These are phyloP conservation scores for Auxenochlorella pyrenoidosa DNA, from an alignment of 139 green algal species.

Conservation along the genomic window DNA sequence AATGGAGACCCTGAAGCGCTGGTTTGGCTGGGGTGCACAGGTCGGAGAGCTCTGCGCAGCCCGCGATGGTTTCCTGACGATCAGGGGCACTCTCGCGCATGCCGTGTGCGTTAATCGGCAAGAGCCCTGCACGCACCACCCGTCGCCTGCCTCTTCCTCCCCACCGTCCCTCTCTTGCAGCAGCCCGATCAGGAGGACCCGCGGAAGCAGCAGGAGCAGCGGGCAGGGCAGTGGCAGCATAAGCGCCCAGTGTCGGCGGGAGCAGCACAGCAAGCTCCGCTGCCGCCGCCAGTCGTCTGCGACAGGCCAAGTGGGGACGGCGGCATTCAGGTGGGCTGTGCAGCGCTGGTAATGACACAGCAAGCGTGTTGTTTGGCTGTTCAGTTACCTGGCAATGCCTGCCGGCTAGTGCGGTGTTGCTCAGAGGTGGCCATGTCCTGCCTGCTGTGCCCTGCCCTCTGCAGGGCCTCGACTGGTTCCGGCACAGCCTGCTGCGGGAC, in stretches of 20 bases:
- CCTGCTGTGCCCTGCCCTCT: neutral
- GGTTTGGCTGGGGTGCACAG: slow-evolving; percentile 8
- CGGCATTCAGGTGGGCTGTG: slow-evolving; percentile 13
- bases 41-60: neutral
- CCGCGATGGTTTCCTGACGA: too few species aligned
- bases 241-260: neutral
- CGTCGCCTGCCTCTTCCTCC: neutral
- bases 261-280: neutral
- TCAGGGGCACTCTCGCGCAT: too few species aligned
- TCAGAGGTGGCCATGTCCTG: too few species aligned
- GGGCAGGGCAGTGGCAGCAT: neutral
- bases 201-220: neutral
- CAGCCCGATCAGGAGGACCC: neutral
- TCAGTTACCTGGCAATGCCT: neutral
- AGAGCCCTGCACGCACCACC: neutral
- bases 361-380: too few species aligned
- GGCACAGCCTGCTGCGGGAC: slow-evolving; percentile 23
- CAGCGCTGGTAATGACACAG: neutral
- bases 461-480: slow-evolving; percentile 50
- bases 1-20: slow-evolving; percentile 1
- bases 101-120: neutral
- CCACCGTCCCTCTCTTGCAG: neutral
- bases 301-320: neutral
- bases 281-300: neutral
- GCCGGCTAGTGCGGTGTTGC: too few species aligned